These are phyloP conservation scores for Abrus pulchellus DNA, from an alignment of 306 rosid genomes.

Conservation along the genomic window DNA sequence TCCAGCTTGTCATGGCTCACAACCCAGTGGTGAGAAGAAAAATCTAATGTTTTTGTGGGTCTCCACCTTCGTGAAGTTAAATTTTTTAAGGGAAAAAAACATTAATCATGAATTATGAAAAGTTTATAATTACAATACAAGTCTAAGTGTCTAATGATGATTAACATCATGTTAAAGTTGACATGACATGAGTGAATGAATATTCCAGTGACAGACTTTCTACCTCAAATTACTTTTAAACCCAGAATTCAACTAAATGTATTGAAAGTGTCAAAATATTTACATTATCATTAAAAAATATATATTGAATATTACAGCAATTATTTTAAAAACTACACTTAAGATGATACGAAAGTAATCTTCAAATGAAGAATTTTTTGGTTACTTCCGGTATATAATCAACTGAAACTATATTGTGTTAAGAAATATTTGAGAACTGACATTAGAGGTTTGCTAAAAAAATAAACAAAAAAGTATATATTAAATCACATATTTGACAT, in stretches of 20 bases:
- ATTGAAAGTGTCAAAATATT: too few relatives aligned
- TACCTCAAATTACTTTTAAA: not conserved
- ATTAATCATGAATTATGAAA: not conserved
- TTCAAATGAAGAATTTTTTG: not conserved
- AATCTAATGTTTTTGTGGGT: conserved; percentile 43
- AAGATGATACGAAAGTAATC: not conserved
- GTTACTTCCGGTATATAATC: too few relatives aligned
- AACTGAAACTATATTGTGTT: too few relatives aligned
- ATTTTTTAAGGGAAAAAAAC: not conserved
- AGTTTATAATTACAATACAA: conserved; percentile 32
- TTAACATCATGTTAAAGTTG: conserved; percentile 10
- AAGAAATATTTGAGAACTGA: too few relatives aligned
- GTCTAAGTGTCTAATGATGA: conserved; percentile 10
- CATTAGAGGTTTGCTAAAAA: not conserved
- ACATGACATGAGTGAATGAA: not conserved
- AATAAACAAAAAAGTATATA: not conserved
- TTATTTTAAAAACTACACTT: too few relatives aligned
- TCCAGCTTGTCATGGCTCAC: conserved; percentile 52
- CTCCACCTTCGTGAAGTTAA: conserved; percentile 41
- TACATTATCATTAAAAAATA: too few relatives aligned
- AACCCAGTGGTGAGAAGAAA: conserved; percentile 1
- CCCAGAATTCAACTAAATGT: too few relatives aligned
- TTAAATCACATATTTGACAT: not conserved
- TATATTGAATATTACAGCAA: too few relatives aligned
- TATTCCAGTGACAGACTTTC: not conserved